Evolutionary conservation across 352 stramenopile genomes (phyloP), one percentile per base, ranked within the genome.

Genomic region (Pythium dissimile): DNA sequence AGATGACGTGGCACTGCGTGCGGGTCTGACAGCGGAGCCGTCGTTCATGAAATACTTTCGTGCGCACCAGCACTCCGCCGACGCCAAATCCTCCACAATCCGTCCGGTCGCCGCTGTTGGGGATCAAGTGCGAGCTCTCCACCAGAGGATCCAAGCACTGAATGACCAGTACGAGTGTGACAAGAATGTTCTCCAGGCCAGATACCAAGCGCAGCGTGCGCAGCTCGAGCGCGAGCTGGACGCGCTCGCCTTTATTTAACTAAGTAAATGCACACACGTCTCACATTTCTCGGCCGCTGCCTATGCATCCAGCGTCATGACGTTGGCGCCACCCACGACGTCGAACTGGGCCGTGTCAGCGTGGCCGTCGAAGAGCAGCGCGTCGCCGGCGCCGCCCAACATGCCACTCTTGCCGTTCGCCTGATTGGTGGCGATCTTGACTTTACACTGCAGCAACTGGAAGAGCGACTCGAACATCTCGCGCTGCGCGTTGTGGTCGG

Each of bases 11-110:
- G 15, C 13, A 15, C 28, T 20, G 26, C 46, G 3, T 15, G 5
- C 8, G n/a, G n/a, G n/a, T n/a, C n/a, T n/a, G 20, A 64, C 52
- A 16, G 51, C 50, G 11, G 73, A 92, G 62, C 80, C 83, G 27
- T 88, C 83, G 18, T 92, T 92, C 64, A 92, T 92, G 78, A 90
- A 88, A 47, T 92, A 89, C 64, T 89, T 92, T 61, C 72, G 80
- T 26, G 50, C 45, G 11, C 63, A 80, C 38, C 71, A 79, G 11
- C 26, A 59, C 41, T 20, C 44, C 21, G 32, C 10, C 11, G 26
- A 15, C 39, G 66, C n/a, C 18, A 68, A 65, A 52, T 49, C 49
- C 5, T 46, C 58, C 11, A 69, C 56, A 15, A 63, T 63, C 31
- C 60, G 60, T 32, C 60, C 52, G 3, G 44, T 55, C 20, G 44